phyloP scores from a whole-genome alignment of 2,329 filamentous ascomycete species.

The Penicillium sp. region DNA sequence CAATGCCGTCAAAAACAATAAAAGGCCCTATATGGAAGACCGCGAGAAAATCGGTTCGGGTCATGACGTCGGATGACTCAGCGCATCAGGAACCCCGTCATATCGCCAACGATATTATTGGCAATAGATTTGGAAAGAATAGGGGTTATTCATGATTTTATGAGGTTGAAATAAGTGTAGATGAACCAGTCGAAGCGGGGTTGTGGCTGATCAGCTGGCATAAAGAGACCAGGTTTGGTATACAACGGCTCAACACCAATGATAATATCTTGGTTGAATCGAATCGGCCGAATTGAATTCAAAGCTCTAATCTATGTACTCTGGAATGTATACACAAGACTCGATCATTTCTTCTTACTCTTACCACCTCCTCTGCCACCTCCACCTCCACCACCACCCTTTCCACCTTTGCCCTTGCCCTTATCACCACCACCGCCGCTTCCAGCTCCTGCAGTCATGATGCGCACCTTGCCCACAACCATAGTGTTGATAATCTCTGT shows the following conservation, averaged over 20 bases:
- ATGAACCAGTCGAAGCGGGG: not conserved
- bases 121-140: not conserved
- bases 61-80: conserved; percentile 30
- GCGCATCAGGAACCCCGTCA: conserved; percentile 4
- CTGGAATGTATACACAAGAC: not conserved
- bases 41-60: conserved; percentile 11
- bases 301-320: conserved; percentile 2
- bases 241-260: not conserved
- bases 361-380: conserved; percentile 33
- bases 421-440: conserved; percentile 37
- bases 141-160: not conserved
- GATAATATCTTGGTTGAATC: not conserved
- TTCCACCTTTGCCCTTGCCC: conserved; percentile 25
- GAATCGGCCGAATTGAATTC: not conserved
- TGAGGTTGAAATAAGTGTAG: not conserved
- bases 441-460: conserved; percentile 67
- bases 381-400: conserved; percentile 21
- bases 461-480: conserved; percentile 74
- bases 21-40: conserved; percentile 7
- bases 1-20: conserved; percentile 7
- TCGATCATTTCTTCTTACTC: conserved; percentile 41
- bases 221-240: not conserved
- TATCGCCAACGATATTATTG: not conserved
- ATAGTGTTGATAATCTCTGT: conserved; percentile 78
- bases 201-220: conserved; percentile 1